Conservation (phyloP, 257 asterid genomes). For the Rauvolfia tetraphylla region DNA sequence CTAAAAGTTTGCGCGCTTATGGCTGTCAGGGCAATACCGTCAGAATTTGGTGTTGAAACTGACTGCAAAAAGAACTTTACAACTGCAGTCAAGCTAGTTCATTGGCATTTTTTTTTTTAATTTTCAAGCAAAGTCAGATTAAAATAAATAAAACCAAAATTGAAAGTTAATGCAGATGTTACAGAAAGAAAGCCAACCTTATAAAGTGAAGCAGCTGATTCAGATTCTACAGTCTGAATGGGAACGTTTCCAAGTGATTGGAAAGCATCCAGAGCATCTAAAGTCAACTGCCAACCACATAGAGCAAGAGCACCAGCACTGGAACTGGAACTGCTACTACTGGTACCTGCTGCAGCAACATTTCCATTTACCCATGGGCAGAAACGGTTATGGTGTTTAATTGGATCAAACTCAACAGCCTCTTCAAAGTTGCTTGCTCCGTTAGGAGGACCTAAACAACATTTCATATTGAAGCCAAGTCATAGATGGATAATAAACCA, state of each 20-base stretch:
- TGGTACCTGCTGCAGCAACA: constrained; percentile 97
- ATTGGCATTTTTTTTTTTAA: neutral
- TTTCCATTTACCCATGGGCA: constrained; percentile 99
- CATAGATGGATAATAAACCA: constrained; percentile 7
- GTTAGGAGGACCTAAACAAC: constrained; percentile 65
- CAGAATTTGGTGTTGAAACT: neutral
- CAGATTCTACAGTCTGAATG: constrained; percentile 84
- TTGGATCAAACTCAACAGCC: constrained; percentile 87
- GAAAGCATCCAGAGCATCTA: constrained; percentile 92
- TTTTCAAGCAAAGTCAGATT: neutral
- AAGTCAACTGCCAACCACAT: constrained; percentile 96
- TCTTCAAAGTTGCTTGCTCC: constrained; percentile 94
- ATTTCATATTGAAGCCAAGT: constrained; percentile 22
- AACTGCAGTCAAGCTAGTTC: neutral
- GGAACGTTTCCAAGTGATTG: constrained; percentile 90
- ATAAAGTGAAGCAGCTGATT: constrained; percentile 94
- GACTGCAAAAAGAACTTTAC: neutral
- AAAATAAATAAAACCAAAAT: neutral
- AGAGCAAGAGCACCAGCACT: constrained; percentile 69
- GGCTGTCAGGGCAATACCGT: neutral
- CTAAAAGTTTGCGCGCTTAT: neutral
- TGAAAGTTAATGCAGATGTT: neutral
- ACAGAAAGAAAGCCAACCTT: constrained; percentile 46
- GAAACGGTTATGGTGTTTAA: constrained; percentile 81
- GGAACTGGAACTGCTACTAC: constrained; percentile 77